Percentiles rank a stretch among this genome's conserved stretches.
phyloP scores from a whole-genome alignment of 2,329 filamentous ascomycete genomes.

The Pseudodiploospora longispora region DNA sequence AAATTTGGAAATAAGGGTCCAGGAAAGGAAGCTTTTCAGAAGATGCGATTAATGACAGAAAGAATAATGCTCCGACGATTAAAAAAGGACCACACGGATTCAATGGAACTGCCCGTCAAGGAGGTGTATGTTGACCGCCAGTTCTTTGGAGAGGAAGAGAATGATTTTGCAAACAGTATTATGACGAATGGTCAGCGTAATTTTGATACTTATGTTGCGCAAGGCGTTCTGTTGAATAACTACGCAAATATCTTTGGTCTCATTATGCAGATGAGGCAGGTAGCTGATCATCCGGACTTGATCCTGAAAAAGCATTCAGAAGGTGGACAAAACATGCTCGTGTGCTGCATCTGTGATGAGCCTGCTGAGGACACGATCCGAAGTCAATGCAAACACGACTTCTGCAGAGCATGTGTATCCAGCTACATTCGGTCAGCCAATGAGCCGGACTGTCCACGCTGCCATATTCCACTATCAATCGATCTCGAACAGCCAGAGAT shows the following conservation, averaged over 20 bases:
- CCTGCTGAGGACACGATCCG: slow-evolving; percentile 90
- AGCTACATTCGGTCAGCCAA: slow-evolving; percentile 66
- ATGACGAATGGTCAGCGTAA: slow-evolving; percentile 85
- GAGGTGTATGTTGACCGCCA: slow-evolving; percentile 87
- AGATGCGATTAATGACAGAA: slow-evolving; percentile 81
- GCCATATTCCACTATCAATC: slow-evolving; percentile 82
- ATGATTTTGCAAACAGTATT: slow-evolving; percentile 90
- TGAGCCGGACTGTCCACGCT: slow-evolving; percentile 74
- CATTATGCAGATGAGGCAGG: slow-evolving; percentile 99
- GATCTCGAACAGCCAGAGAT: slow-evolving; percentile 94
- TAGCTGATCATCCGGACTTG: slow-evolving; percentile 91
- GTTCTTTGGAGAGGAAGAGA: slow-evolving; percentile 94
- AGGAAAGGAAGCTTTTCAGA: slow-evolving; percentile 65
- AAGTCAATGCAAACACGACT: slow-evolving; percentile 84
- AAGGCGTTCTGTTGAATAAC: slow-evolving; percentile 90
- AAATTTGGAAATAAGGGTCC: slow-evolving; percentile 51
- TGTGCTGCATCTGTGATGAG: slow-evolving; percentile 95
- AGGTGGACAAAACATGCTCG: slow-evolving; percentile 80
- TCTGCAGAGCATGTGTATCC: slow-evolving; percentile 34
- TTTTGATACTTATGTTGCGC: slow-evolving; percentile 92
- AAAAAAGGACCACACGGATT: slow-evolving; percentile 86
- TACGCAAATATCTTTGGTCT: slow-evolving; percentile 98
- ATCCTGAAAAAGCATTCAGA: slow-evolving; percentile 81
- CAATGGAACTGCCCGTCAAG: slow-evolving; percentile 95
- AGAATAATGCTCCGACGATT: slow-evolving; percentile 92